A percentile compares a stretch with the other conserved stretches of the same genome.
Conservation (phyloP, 164 flowering plant species). For the Pachysandra terminalis region DNA sequence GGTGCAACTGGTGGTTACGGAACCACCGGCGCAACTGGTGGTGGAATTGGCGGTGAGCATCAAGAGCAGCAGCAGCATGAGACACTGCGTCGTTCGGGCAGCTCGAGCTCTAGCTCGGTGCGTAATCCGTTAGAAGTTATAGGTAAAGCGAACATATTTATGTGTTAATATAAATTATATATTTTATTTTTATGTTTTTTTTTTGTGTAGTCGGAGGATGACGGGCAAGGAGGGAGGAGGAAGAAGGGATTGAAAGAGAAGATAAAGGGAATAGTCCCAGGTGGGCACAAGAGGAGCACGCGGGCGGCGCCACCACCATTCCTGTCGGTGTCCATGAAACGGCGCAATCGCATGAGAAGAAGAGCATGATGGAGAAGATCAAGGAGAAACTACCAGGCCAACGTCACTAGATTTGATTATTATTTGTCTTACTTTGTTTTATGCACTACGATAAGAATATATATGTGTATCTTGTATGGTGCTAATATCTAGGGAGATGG, state of each 20-base stretch:
- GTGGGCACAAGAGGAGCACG: constrained; percentile 21
- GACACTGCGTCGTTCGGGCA: constrained; percentile 49
- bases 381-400: constrained; percentile 65
- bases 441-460: too few species aligned
- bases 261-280: constrained; percentile 24
- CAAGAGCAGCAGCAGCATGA: background rate
- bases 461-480: too few species aligned
- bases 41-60: background rate
- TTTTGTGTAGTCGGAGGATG: constrained; percentile 55
- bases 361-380: constrained; percentile 70
- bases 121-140: constrained; percentile 5
- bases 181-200: too few species aligned
- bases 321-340: background rate
- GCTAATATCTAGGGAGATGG: too few species aligned
- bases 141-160: too few species aligned
- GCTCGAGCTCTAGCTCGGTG: constrained; percentile 65
- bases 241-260: constrained; percentile 51
- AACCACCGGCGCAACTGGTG: too few species aligned
- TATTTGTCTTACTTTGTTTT: too few species aligned
- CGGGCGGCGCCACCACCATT: too few species aligned
- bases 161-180: too few species aligned
- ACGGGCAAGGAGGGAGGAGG: constrained; percentile 70
- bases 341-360: constrained; percentile 35
- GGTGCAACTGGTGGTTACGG: too few species aligned
- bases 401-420: background rate